Evolutionary conservation across 805 yeast genomes (phyloP).

Genomic region (Ogataea chonburiensis): DNA sequence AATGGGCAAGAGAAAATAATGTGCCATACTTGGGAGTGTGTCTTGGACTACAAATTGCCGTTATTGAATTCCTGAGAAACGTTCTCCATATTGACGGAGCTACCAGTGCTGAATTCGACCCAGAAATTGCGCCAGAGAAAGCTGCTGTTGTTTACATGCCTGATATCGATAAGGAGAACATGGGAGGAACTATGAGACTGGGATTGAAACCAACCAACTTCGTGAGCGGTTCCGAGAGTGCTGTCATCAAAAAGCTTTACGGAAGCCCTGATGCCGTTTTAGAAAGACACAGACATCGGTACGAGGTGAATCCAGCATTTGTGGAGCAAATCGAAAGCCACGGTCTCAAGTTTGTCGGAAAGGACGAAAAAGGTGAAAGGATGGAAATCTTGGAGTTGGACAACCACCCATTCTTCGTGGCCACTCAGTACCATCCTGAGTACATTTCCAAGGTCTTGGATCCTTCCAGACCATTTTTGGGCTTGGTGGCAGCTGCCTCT

Average conservation of each 20-base stretch:
- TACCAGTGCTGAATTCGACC: constrained; percentile 79
- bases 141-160: constrained; percentile 96
- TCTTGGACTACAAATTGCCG: constrained; percentile 95
- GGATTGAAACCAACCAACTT: constrained; percentile 91
- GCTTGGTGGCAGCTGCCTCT: constrained; percentile 90
- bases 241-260: constrained; percentile 73
- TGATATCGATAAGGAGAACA: constrained; percentile 89
- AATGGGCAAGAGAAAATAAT: constrained; percentile 96
- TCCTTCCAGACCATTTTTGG: constrained; percentile 95
- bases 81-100: constrained; percentile 68
- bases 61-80: constrained; percentile 85
- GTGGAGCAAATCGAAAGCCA: constrained; percentile 66
- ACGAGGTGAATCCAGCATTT: constrained; percentile 89
- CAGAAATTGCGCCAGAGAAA: constrained; percentile 56
- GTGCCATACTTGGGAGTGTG: constrained; percentile 96
- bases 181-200: constrained; percentile 99
- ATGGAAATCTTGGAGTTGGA: constrained; percentile 91
- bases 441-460: constrained; percentile 93
- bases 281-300: constrained; percentile 98
- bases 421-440: constrained; percentile 98
- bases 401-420: constrained; percentile 87
- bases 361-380: constrained; percentile 84
- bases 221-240: constrained; percentile 55
- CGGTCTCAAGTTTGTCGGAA: constrained; percentile 89
- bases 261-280: constrained; percentile 65